These are phyloP conservation scores for Zychaea mexicana DNA, from an alignment of 371 early-diverging fungal genomes.

Conservation along the genomic window DNA sequence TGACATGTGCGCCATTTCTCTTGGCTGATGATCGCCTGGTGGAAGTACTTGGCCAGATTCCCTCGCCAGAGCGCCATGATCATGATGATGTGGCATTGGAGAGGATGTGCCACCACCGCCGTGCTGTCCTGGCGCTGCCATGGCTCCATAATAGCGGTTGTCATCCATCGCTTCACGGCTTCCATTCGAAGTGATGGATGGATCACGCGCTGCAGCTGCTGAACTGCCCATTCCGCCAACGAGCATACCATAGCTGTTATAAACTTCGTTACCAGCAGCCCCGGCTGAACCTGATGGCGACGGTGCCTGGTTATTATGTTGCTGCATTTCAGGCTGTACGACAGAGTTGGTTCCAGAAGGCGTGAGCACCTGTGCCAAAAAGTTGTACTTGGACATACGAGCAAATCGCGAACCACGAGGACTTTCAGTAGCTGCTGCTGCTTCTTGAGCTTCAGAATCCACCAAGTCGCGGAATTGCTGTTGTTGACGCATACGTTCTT, in stretches of 20 bases:
- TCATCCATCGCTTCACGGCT: neutral
- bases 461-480: constrained; percentile 13
- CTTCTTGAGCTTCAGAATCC: constrained; percentile 6
- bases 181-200: neutral
- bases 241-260: constrained; percentile 4
- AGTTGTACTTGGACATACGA: constrained; percentile 31
- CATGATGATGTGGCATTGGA: neutral
- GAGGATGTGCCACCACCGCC: neutral
- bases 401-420: constrained; percentile 12
- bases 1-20: constrained; percentile 1
- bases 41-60: neutral
- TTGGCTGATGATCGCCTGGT: neutral
- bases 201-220: neutral
- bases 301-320: neutral
- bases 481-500: constrained; percentile 4
- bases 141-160: neutral
- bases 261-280: neutral
- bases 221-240: constrained; percentile 5
- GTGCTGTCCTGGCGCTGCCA: neutral
- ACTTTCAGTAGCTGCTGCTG: neutral
- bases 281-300: too few relatives aligned
- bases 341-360: neutral
- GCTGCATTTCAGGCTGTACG: constrained; percentile 1
- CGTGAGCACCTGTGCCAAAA: constrained; percentile 27
- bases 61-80: neutral